phyloP scores from a whole-genome alignment of 305 asterid genomes.

The Solanum chacoense region DNA sequence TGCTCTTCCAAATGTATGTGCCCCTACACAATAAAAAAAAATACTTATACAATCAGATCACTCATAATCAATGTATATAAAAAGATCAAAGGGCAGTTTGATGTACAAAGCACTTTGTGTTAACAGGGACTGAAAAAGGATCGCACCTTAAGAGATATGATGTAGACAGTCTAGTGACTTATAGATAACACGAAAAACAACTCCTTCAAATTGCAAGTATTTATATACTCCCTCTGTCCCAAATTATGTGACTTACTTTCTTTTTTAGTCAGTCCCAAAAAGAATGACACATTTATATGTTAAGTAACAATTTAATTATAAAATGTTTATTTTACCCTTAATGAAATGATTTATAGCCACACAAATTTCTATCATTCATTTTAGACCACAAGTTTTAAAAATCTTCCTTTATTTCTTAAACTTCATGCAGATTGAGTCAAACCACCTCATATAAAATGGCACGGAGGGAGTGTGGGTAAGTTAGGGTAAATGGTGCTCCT shows the following conservation, averaged over 20 bases:
- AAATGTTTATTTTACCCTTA: too few relatives aligned
- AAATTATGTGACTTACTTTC: too few relatives aligned
- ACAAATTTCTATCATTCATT: too few relatives aligned
- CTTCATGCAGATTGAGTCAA: too few relatives aligned
- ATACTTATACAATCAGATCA: background rate
- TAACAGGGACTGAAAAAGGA: accelerated
- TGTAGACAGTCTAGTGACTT: background rate
- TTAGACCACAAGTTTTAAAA: too few relatives aligned
- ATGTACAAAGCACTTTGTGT: background rate
- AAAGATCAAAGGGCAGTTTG: accelerated
- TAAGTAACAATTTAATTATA: too few relatives aligned
- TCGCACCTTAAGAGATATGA: background rate
- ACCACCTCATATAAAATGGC: too few relatives aligned
- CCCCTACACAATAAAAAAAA: conserved; percentile 20
- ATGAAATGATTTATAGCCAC: too few relatives aligned
- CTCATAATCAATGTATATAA: background rate
- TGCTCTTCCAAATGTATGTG: conserved; percentile 62
- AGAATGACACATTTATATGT: accelerated
- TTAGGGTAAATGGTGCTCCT: background rate
- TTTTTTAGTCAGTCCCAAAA: accelerated
- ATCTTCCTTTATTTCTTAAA: too few relatives aligned
- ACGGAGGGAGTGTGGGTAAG: background rate
- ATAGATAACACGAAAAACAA: background rate
- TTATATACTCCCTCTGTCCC: background rate
- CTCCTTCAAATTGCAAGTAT: background rate